phyloP scores from a whole-genome alignment of 148 eudicot genomes.

The Nepenthes mirabilis region DNA sequence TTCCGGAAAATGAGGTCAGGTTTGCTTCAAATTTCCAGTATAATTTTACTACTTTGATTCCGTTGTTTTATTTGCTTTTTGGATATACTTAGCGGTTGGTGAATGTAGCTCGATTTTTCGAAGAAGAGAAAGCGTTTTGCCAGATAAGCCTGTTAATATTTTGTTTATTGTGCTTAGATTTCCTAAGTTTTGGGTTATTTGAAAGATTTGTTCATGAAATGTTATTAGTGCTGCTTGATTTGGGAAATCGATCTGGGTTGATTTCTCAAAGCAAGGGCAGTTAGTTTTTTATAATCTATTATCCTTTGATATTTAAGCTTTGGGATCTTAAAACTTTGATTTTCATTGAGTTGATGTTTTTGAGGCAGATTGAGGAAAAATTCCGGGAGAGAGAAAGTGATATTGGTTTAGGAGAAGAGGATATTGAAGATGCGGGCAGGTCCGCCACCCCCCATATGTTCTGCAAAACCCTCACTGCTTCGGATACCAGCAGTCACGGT shows the following conservation, averaged over 20 bases:
- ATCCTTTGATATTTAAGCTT: not conserved
- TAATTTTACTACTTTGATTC: not conserved
- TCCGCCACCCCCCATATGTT: conserved; percentile 82
- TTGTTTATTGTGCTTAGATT: too few relatives aligned
- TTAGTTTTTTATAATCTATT: not conserved
- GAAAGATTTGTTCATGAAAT: too few relatives aligned
- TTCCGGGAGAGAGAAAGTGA: conserved; percentile 38
- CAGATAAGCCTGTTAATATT: too few relatives aligned
- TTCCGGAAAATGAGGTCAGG: conserved; percentile 69
- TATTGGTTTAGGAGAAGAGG: conserved; percentile 46
- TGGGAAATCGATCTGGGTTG: too few relatives aligned
- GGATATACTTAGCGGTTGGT: not conserved
- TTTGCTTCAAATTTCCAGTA: not conserved
- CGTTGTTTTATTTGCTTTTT: not conserved
- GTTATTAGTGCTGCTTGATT: too few relatives aligned
- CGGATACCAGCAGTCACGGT: conserved; percentile 94
- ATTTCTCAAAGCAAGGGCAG: too few relatives aligned
- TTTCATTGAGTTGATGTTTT: not conserved
- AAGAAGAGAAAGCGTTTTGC: too few relatives aligned
- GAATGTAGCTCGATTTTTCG: too few relatives aligned
- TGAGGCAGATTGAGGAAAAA: conserved; percentile 56
- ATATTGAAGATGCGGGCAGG: conserved; percentile 37
- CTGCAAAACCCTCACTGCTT: conserved; percentile 92
- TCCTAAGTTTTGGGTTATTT: too few relatives aligned
- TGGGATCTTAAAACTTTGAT: not conserved